These are phyloP conservation scores for Lentinus tigrinus DNA, from an alignment of 768 basidiomycete species.

Conservation along the genomic window DNA sequence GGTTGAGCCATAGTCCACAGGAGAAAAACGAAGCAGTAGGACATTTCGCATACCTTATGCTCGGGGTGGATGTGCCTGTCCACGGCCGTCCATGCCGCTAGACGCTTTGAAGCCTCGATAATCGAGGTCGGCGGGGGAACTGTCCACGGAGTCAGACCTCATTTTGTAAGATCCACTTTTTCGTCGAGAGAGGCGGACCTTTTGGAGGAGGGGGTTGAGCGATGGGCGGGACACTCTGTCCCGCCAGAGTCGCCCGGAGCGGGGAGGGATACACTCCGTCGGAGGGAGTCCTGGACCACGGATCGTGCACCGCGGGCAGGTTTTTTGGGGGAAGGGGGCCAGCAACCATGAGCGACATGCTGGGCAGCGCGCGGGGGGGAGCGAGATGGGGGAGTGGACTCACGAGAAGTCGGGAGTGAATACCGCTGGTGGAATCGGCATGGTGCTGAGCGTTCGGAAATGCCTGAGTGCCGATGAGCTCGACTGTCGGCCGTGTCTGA, in stretches of 20 bases:
- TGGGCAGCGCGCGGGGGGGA: background rate
- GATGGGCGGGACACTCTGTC: constrained; percentile 7
- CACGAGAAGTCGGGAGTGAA: constrained; percentile 27
- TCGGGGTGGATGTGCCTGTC: constrained; percentile 82
- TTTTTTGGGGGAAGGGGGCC: constrained; percentile 7
- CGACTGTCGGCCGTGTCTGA: background rate
- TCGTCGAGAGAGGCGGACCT: constrained; percentile 6
- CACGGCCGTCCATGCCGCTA: constrained; percentile 94
- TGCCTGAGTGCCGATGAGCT: background rate
- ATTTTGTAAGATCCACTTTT: background rate
- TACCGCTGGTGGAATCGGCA: constrained; percentile 27
- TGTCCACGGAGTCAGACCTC: background rate
- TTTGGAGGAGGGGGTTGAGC: background rate
- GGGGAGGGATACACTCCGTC: constrained; percentile 22
- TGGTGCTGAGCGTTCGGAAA: constrained; percentile 3
- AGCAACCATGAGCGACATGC: constrained; percentile 8
- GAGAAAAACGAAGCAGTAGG: background rate
- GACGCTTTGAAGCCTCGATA: constrained; percentile 81
- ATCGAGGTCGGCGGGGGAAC: constrained; percentile 34
- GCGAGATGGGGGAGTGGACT: constrained; percentile 8
- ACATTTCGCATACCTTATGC: constrained; percentile 78
- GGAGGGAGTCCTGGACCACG: constrained; percentile 18
- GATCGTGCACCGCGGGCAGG: background rate
- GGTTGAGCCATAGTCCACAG: background rate
- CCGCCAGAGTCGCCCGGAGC: constrained; percentile 17